A percentile compares a stretch with the other conserved stretches of the same genome.
Evolutionary conservation across 768 basidiomycete genomes (phyloP).

Genomic region (Nidula microcarpa): DNA sequence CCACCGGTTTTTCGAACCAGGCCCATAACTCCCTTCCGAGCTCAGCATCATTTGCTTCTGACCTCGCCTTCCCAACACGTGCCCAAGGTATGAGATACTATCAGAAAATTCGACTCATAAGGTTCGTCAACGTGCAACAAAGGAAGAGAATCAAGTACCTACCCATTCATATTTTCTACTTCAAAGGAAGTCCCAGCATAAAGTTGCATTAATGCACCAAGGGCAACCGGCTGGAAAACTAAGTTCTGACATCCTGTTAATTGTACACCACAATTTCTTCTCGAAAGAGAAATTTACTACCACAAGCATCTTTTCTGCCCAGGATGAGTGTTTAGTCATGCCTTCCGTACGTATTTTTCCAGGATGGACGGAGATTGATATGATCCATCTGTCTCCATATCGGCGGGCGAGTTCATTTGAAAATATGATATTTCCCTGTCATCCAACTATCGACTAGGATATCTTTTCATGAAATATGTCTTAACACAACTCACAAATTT

Average conservation of each 20-base stretch:
- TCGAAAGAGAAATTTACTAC: not conserved
- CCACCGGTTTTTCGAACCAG: conserved; percentile 26
- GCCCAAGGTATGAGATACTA: conserved; percentile 33
- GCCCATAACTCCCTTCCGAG: conserved; percentile 24
- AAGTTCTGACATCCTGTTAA: not conserved
- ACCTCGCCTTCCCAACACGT: conserved; percentile 10
- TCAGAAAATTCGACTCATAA: not conserved
- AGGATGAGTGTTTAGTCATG: conserved; percentile 14
- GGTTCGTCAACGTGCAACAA: not conserved
- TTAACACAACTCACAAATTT: conserved; percentile 28
- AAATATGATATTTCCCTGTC: conserved; percentile 38
- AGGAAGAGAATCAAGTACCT: conserved; percentile 16
- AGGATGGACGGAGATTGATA: conserved; percentile 43
- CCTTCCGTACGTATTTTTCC: conserved; percentile 35
- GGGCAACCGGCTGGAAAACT: conserved; percentile 13
- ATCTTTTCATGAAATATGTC: too few species aligned
- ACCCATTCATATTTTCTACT: conserved; percentile 23
- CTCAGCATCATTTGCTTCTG: conserved; percentile 14
- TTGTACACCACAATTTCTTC: not conserved
- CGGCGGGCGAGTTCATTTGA: conserved; percentile 37
- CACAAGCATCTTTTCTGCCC: conserved; percentile 10
- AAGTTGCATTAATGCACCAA: conserved; percentile 37
- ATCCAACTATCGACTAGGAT: too few species aligned
- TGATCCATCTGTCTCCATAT: conserved; percentile 38
- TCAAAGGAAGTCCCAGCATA: conserved; percentile 36